Evolutionary conservation across 1,284 basidiomycete species (phyloP).

Genomic region (Puccinia hordei): DNA sequence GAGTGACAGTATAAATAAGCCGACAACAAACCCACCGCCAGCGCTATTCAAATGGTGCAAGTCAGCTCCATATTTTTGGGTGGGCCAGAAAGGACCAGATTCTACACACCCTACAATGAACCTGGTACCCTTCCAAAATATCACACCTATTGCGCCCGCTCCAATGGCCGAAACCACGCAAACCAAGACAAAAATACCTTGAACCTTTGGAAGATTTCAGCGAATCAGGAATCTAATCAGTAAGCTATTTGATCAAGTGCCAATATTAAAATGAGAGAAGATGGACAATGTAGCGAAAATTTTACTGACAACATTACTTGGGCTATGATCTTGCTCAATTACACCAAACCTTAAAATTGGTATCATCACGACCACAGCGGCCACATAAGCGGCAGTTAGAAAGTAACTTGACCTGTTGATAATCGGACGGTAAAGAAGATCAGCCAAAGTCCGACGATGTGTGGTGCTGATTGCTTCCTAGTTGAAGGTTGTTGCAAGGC

Average conservation of each 20-base stretch:
- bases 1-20: conserved; percentile 36
- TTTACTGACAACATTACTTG: conserved; percentile 22
- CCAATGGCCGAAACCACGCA: conserved; percentile 29
- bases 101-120: conserved; percentile 29
- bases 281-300: background rate
- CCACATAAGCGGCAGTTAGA: conserved; percentile 39
- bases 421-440: background rate
- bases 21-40: conserved; percentile 34
- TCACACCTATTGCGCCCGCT: conserved; percentile 25
- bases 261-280: background rate
- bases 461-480: background rate
- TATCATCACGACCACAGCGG: conserved; percentile 30
- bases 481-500: background rate
- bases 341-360: conserved; percentile 43
- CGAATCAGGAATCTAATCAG: background rate
- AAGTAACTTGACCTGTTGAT: conserved; percentile 44
- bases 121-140: conserved; percentile 41
- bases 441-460: background rate
- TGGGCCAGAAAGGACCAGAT: background rate
- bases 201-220: conserved; percentile 9
- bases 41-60: conserved; percentile 1
- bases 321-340: conserved; percentile 36
- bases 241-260: background rate
- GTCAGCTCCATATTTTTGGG: background rate
- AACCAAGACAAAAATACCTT: conserved; percentile 38